Evolutionary conservation across 441 rosid species (phyloP).

Genomic region (Gossypium laxum): DNA sequence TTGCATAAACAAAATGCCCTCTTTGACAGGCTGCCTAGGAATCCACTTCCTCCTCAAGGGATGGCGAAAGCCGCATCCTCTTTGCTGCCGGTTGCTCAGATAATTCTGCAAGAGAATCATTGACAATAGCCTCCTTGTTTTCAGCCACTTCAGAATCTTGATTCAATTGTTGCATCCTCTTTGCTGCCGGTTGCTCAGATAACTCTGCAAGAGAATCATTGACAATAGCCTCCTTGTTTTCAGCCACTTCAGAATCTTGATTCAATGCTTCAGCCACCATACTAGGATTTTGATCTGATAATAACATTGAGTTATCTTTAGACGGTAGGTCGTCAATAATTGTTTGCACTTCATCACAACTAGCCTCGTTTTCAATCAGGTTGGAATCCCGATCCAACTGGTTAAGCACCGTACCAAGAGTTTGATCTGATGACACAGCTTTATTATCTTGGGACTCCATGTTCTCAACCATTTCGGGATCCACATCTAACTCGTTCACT

Average conservation of each 20-base stretch:
- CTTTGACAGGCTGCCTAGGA: background rate
- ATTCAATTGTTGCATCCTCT: conserved; percentile 6
- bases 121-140: conserved; percentile 13
- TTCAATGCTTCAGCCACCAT: conserved; percentile 18
- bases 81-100: conserved; percentile 47
- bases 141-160: conserved; percentile 17
- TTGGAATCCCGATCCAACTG: conserved; percentile 19
- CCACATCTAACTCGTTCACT: conserved; percentile 19
- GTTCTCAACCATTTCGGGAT: conserved; percentile 15
- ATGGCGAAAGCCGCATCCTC: conserved; percentile 35
- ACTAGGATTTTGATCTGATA: conserved; percentile 18
- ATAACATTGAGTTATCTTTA: conserved; percentile 19
- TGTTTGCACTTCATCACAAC: conserved; percentile 17
- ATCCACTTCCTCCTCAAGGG: conserved; percentile 24
- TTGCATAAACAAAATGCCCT: conserved; percentile 17
- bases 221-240: conserved; percentile 15
- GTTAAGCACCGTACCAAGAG: conserved; percentile 14
- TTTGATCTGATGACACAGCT: conserved; percentile 19
- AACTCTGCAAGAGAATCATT: conserved; percentile 20
- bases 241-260: conserved; percentile 18
- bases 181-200: conserved; percentile 24
- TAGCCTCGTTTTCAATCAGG: background rate
- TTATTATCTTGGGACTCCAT: conserved; percentile 13
- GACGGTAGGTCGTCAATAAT: conserved; percentile 14
- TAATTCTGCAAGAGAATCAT: conserved; percentile 20